These are phyloP conservation scores for Cercospora canescens DNA, from an alignment of 2,329 filamentous ascomycete species.

Conservation along the genomic window DNA sequence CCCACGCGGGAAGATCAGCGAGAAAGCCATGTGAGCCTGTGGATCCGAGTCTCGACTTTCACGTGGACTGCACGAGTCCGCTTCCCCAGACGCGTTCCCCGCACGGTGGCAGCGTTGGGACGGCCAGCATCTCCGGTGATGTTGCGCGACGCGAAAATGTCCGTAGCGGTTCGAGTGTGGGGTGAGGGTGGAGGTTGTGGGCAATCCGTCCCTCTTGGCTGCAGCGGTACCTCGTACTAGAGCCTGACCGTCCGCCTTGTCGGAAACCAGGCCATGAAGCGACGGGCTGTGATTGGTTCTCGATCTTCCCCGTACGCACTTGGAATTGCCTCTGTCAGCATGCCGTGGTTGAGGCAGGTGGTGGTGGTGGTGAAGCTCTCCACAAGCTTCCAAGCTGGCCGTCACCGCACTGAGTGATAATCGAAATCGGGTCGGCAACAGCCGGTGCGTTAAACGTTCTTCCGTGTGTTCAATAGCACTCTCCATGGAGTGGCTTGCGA, in stretches of 20 bases:
- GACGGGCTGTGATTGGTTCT: not conserved
- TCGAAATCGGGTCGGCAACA: not conserved
- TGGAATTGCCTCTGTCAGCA: not conserved
- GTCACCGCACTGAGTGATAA: not conserved
- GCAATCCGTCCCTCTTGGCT: not conserved
- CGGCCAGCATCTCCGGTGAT: not conserved
- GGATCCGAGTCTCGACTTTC: not conserved
- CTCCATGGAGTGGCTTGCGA: not conserved
- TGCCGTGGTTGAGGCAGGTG: not conserved
- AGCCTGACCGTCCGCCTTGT: not conserved
- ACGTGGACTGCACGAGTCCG: not conserved
- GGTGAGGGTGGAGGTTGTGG: not conserved
- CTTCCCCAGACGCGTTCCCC: conserved; percentile 8
- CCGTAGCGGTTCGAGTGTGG: not conserved
- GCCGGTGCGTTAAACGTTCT: not conserved
- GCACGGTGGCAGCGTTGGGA: conserved; percentile 3
- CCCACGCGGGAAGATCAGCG: not conserved
- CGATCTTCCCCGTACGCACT: not conserved
- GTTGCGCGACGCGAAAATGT: not conserved
- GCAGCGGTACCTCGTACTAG: not conserved
- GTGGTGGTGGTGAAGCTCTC: not conserved
- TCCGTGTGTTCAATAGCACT: not conserved
- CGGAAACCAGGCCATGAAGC: not conserved
- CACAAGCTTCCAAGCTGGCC: not conserved
- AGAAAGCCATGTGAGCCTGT: not conserved